Evolutionary conservation across 768 basidiomycete species (phyloP).

Genomic region (Collybia nuda): DNA sequence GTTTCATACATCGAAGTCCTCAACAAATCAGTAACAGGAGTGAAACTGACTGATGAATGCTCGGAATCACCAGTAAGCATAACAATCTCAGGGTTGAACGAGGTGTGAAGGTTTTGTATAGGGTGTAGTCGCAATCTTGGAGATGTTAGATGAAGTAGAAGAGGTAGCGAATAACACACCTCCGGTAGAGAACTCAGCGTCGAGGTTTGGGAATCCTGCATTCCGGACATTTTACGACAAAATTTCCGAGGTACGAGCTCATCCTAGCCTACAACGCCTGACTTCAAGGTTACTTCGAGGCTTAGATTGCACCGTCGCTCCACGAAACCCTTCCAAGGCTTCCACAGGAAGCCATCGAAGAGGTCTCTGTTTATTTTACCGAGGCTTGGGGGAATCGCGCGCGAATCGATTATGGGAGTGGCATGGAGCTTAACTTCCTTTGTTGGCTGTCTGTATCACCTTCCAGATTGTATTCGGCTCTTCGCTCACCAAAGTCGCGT

Average conservation of each 20-base stretch:
- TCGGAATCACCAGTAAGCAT: constrained; percentile 57
- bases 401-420: constrained; percentile 98
- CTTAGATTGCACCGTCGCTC: constrained; percentile 52
- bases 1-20: constrained; percentile 70
- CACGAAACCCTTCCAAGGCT: constrained; percentile 61
- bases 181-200: constrained; percentile 85
- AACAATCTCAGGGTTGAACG: constrained; percentile 3
- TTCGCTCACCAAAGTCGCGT: neutral
- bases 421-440: constrained; percentile 97
- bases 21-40: constrained; percentile 73
- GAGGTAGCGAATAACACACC: constrained; percentile 68
- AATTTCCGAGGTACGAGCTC: constrained; percentile 56
- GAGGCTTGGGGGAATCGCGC: constrained; percentile 91
- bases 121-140: constrained; percentile 64
- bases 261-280: neutral
- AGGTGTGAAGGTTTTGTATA: constrained; percentile 25
- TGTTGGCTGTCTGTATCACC: constrained; percentile 82
- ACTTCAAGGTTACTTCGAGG: constrained; percentile 1
- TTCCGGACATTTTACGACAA: constrained; percentile 91
- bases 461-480: neutral
- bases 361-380: constrained; percentile 78
- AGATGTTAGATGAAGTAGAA: constrained; percentile 67
- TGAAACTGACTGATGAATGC: constrained; percentile 71
- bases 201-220: constrained; percentile 96
- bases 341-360: constrained; percentile 55